A percentile compares a stretch with the other conserved stretches of the same genome.
Conservation (phyloP, 2,329 filamentous ascomycete species). For the Ambrosiella xylebori region DNA sequence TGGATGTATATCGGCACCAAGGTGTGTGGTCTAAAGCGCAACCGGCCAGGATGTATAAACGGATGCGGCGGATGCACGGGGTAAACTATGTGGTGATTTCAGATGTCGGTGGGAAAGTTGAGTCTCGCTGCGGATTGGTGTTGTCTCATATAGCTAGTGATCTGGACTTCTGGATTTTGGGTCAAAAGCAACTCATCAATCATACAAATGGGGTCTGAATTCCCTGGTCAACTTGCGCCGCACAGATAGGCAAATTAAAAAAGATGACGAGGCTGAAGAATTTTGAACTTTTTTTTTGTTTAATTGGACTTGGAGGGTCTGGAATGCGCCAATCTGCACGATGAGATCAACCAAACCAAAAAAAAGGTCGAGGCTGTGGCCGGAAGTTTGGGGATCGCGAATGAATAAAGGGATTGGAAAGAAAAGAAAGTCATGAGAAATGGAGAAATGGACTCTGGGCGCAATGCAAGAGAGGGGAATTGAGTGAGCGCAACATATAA, state of each 20-base stretch:
- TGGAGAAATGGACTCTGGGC: neutral
- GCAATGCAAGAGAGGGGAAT: conserved; percentile 5
- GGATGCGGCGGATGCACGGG: neutral
- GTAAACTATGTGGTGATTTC: neutral
- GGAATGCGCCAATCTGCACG: neutral
- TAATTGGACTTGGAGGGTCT: neutral
- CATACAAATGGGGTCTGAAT: neutral
- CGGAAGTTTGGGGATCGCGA: conserved; percentile 8
- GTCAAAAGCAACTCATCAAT: neutral
- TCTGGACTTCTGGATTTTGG: too few relatives aligned
- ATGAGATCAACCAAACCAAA: neutral
- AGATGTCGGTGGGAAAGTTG: neutral
- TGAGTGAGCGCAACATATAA: conserved; percentile 1
- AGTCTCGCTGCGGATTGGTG: neutral
- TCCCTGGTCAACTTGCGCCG: neutral
- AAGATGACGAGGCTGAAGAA: neutral
- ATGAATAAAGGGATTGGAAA: conserved; percentile 14
- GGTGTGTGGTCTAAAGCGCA: neutral
- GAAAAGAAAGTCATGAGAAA: neutral
- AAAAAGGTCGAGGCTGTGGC: neutral
- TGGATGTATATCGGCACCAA: too few relatives aligned
- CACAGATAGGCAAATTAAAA: neutral
- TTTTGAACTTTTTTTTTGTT: neutral
- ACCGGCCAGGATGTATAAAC: neutral
- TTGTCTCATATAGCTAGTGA: too few relatives aligned